These are phyloP conservation scores for Vaccinium myrtillus DNA, from an alignment of 148 eudicot genomes.

Conservation along the genomic window DNA sequence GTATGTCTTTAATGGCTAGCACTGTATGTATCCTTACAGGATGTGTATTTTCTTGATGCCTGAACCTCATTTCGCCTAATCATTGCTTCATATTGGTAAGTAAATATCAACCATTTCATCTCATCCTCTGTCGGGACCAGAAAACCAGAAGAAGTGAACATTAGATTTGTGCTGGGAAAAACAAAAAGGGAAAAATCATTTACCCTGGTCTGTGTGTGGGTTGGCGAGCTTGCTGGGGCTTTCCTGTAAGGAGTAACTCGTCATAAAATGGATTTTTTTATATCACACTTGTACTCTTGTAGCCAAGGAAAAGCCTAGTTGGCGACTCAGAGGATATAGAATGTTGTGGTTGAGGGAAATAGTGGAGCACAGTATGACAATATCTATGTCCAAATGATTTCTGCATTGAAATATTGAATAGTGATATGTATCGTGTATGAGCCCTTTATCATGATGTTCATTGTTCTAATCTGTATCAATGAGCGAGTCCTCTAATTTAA, in stretches of 20 bases:
- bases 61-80: too few relatives aligned
- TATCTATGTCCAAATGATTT: not conserved
- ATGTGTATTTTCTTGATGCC: not conserved
- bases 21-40: not conserved
- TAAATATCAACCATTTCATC: not conserved
- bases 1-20: not conserved
- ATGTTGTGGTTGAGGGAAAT: not conserved
- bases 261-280: too few relatives aligned
- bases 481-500: slow-evolving; percentile 28
- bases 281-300: not conserved
- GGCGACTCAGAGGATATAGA: not conserved
- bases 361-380: not conserved
- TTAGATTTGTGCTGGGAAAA: not conserved
- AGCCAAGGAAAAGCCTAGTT: not conserved
- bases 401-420: not conserved
- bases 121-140: not conserved
- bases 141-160: not conserved
- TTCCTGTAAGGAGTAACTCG: too few relatives aligned
- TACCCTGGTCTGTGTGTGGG: not conserved
- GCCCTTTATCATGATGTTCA: not conserved
- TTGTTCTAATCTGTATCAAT: not conserved
- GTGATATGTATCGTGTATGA: not conserved
- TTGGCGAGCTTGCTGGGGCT: not conserved
- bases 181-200: not conserved
- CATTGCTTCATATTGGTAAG: not conserved